Percentiles rank a stretch among this genome's conserved stretches.
phyloP scores from a whole-genome alignment of 2,329 filamentous ascomycete genomes.

The Ceratocystis diversiconidia region DNA sequence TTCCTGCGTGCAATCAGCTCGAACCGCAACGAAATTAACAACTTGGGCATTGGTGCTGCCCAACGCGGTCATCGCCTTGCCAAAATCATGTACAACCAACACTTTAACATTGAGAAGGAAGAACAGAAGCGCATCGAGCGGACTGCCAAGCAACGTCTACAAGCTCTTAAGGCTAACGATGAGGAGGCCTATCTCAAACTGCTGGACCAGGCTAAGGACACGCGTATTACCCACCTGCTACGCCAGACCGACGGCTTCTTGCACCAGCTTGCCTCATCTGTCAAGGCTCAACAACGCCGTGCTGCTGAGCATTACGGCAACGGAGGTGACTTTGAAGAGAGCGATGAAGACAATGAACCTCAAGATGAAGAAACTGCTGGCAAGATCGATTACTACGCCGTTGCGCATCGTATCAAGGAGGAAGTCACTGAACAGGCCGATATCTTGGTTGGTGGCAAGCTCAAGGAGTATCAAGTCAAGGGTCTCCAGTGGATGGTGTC shows the following conservation, averaged over 20 bases:
- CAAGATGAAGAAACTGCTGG: constrained; percentile 55
- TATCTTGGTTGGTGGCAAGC: constrained; percentile 77
- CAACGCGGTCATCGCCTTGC: constrained; percentile 74
- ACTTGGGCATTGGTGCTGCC: constrained; percentile 50
- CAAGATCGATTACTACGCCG: constrained; percentile 97
- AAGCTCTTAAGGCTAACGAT: constrained; percentile 96
- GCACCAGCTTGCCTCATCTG: constrained; percentile 84
- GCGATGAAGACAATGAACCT: constrained; percentile 48
- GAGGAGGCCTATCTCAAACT: constrained; percentile 98
- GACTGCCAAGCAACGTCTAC: constrained; percentile 97
- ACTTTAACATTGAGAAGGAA: constrained; percentile 96
- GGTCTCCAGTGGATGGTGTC: constrained; percentile 99
- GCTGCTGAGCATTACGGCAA: constrained; percentile 66
- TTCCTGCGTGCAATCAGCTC: constrained; percentile 77
- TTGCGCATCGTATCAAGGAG: constrained; percentile 91
- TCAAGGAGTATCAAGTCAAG: constrained; percentile 98
- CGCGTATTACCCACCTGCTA: constrained; percentile 92
- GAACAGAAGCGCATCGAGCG: constrained; percentile 97
- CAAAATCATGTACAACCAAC: constrained; percentile 74
- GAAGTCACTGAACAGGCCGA: constrained; percentile 69
- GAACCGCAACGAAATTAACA: constrained; percentile 65
- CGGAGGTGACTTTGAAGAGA: constrained; percentile 45
- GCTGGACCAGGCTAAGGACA: constrained; percentile 96
- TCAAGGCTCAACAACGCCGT: constrained; percentile 83
- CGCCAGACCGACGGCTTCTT: constrained; percentile 97